These are phyloP conservation scores for Sedum album DNA, from an alignment of 164 flowering plant genomes.

Conservation along the genomic window DNA sequence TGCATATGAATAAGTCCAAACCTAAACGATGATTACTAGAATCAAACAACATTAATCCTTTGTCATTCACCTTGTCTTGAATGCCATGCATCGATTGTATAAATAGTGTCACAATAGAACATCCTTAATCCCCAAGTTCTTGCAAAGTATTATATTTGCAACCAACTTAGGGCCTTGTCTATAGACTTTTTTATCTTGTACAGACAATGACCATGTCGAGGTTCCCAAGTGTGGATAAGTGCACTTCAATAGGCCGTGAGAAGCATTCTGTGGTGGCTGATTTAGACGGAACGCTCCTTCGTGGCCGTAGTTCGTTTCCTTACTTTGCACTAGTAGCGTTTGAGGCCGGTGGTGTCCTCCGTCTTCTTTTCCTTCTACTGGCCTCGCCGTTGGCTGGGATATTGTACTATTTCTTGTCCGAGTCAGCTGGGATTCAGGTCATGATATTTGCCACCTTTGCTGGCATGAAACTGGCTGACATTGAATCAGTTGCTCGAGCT, in stretches of 20 bases:
- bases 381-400: slow-evolving; percentile 23
- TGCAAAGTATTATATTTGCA: slow-evolving; percentile 1
- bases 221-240: slow-evolving; percentile 24
- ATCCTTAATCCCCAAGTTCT: neutral
- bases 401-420: slow-evolving; percentile 26
- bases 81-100: neutral
- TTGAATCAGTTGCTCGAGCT: slow-evolving; percentile 35
- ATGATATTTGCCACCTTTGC: slow-evolving; percentile 27
- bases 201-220: slow-evolving; percentile 4
- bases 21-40: neutral
- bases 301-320: slow-evolving; percentile 35
- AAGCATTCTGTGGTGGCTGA: slow-evolving; percentile 31
- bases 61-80: neutral
- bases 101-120: neutral
- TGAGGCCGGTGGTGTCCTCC: slow-evolving; percentile 28
- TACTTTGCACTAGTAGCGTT: slow-evolving; percentile 35
- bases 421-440: slow-evolving; percentile 27
- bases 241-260: slow-evolving; percentile 24
- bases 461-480: slow-evolving; percentile 26
- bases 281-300: slow-evolving; percentile 36
- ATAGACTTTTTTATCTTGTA: neutral
- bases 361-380: slow-evolving; percentile 29
- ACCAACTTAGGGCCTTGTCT: neutral
- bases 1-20: neutral
- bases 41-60: neutral